Evolutionary conservation across 345 rosid species (phyloP).

Genomic region (Laguncularia racemosa): DNA sequence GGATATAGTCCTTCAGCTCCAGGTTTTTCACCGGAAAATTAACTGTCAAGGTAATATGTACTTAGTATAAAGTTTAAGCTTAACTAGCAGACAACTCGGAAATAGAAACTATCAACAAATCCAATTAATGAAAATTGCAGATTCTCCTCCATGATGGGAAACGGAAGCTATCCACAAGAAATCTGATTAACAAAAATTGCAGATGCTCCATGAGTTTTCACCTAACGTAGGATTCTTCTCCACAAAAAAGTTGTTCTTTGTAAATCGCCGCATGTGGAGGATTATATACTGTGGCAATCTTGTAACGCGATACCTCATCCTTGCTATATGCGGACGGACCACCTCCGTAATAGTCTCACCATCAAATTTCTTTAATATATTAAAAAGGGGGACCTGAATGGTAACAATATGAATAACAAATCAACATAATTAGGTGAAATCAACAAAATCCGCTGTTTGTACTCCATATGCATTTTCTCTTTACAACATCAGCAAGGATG

Average conservation of each 20-base stretch:
- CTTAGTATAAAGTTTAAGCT: no score
- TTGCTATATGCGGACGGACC: constrained; percentile 76
- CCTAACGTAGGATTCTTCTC: constrained; percentile 97
- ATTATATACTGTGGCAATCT: constrained; percentile 75
- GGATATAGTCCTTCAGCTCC: constrained; percentile 90
- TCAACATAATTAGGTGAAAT: neutral
- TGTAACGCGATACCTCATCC: constrained; percentile 78
- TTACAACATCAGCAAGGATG: no score
- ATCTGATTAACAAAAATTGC: neutral
- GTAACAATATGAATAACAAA: neutral
- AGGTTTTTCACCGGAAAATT: constrained; percentile 95
- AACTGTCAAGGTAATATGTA: constrained; percentile 33
- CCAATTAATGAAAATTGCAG: neutral
- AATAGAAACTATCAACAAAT: no score
- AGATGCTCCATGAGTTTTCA: constrained; percentile 13
- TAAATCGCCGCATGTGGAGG: constrained; percentile 92
- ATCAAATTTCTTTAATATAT: constrained; percentile 89
- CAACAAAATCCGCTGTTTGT: no score
- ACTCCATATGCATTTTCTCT: no score
- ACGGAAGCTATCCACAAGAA: no score
- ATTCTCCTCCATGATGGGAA: no score
- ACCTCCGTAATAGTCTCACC: constrained; percentile 86
- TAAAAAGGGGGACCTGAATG: constrained; percentile 77
- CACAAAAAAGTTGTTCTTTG: constrained; percentile 83
- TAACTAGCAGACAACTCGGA: no score